Evolutionary conservation across 371 early-diverging fungal genomes (phyloP).

Genomic region (Astathelohania contejeani): DNA sequence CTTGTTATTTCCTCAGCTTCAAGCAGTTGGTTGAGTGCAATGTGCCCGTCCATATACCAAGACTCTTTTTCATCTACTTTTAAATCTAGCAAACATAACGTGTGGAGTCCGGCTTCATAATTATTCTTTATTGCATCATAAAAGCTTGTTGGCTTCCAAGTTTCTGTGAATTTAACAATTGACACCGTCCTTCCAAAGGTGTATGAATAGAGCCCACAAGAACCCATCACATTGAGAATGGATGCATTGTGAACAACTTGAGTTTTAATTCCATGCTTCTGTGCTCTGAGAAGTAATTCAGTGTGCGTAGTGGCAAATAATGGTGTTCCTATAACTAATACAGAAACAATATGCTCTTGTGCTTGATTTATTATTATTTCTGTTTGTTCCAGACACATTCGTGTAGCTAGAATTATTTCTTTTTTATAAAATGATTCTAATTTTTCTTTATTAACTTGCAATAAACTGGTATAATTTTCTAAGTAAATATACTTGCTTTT

Average conservation of each 20-base stretch:
- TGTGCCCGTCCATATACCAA: conserved; percentile 86
- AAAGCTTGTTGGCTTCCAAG: conserved; percentile 85
- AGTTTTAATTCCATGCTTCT: conserved; percentile 65
- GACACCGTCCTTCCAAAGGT: conserved; percentile 93
- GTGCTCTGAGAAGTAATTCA: conserved; percentile 80
- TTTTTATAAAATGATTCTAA: conserved; percentile 71
- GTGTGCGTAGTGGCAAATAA: conserved; percentile 91
- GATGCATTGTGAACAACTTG: conserved; percentile 87
- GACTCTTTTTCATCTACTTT: conserved; percentile 93
- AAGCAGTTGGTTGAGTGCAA: conserved; percentile 72
- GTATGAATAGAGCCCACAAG: conserved; percentile 89
- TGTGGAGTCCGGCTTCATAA: conserved; percentile 66
- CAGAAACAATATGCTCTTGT: conserved; percentile 67
- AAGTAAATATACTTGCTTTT: conserved; percentile 72
- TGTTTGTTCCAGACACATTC: conserved; percentile 85
- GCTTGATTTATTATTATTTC: conserved; percentile 73
- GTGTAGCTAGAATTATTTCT: conserved; percentile 65
- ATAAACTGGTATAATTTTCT: conserved; percentile 91
- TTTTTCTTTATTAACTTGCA: conserved; percentile 52
- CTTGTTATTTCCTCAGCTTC: conserved; percentile 62
- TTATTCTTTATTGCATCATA: conserved; percentile 79
- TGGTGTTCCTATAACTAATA: conserved; percentile 96
- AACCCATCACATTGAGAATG: conserved; percentile 92
- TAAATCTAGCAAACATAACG: conserved; percentile 88
- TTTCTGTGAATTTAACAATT: conserved; percentile 86